Percentiles rank a stretch among this genome's conserved stretches.
phyloP scores from a whole-genome alignment of 1,139 yeast genomes.

The Protomyces lactucae-debilis region DNA sequence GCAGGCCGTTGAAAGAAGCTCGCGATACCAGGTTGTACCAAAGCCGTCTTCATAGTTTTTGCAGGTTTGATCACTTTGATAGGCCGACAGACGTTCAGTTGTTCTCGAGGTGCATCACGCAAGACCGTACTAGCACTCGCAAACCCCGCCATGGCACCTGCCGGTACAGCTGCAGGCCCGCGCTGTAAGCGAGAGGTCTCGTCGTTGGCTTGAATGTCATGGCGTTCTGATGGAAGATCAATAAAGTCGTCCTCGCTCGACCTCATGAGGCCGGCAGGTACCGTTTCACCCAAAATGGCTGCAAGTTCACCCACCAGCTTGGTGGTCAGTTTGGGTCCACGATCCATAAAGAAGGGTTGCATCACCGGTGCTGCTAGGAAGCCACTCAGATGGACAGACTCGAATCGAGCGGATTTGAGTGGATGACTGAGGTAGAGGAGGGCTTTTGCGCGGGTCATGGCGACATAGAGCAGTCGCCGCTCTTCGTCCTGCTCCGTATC shows the following conservation, averaged over 20 bases:
- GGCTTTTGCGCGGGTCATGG: constrained; percentile 71
- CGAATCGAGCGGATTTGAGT: constrained; percentile 12
- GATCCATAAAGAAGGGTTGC: constrained; percentile 1
- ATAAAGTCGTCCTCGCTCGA: constrained; percentile 2
- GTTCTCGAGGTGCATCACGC: background rate
- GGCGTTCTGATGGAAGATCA: background rate
- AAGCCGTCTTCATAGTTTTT: background rate
- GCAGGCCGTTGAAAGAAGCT: constrained; percentile 7
- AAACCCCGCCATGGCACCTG: background rate
- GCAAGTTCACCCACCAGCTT: constrained; percentile 8
- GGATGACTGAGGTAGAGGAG: constrained; percentile 31
- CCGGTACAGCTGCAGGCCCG: background rate
- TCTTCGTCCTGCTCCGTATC: constrained; percentile 56
- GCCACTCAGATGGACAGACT: constrained; percentile 9
- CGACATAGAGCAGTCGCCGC: constrained; percentile 79
- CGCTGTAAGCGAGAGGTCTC: background rate
- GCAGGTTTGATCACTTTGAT: background rate
- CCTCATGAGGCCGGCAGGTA: background rate
- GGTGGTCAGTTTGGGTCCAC: constrained; percentile 9
- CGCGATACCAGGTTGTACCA: background rate
- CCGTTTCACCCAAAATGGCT: background rate
- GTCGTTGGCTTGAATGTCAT: background rate
- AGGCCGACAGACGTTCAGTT: background rate
- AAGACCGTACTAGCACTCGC: constrained; percentile 11
- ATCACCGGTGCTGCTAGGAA: constrained; percentile 11